Percentiles rank a stretch among this genome's conserved stretches.
These are phyloP conservation scores for Sporothrix curviconia DNA, from an alignment of 2,329 filamentous ascomycete genomes.

Conservation along the genomic window DNA sequence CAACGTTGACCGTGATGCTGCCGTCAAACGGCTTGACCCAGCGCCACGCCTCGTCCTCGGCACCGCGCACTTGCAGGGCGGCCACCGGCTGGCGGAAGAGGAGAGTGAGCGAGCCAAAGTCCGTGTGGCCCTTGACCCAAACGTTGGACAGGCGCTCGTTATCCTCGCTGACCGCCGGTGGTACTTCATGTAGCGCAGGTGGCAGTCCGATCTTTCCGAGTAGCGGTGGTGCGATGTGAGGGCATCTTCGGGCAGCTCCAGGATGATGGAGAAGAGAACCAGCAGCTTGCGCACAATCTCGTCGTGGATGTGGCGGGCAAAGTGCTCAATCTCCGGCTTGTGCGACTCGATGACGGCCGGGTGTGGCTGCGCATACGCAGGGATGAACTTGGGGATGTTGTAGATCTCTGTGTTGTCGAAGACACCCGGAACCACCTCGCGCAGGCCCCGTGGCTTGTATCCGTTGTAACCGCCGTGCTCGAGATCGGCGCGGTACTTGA, in stretches of 20 bases:
- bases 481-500: conserved; percentile 40
- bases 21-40: conserved; percentile 39
- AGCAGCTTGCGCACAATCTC: conserved; percentile 49
- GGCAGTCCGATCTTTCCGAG: conserved; percentile 46
- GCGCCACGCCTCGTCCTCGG: conserved; percentile 37
- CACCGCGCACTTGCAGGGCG: conserved; percentile 41
- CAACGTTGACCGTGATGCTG: conserved; percentile 42
- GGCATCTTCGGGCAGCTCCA: conserved; percentile 52
- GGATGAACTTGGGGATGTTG: conserved; percentile 53
- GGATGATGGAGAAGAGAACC: conserved; percentile 51
- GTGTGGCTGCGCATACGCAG: conserved; percentile 37
- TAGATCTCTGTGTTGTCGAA: conserved; percentile 53
- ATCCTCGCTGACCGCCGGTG: conserved; percentile 29
- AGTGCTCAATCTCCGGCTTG: conserved; percentile 48
- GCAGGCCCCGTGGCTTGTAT: conserved; percentile 37
- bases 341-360: conserved; percentile 41
- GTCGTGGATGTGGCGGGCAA: conserved; percentile 40
- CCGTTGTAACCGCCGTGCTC: conserved; percentile 46
- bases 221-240: conserved; percentile 50
- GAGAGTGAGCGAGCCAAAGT: conserved; percentile 46
- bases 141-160: conserved; percentile 29
- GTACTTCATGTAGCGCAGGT: conserved; percentile 56
- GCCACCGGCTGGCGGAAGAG: conserved; percentile 50
- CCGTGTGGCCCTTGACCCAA: conserved; percentile 40
- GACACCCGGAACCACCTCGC: conserved; percentile 26